Conservation (phyloP, 1,284 basidiomycete species). For the Tylopilus sp. region DNA sequence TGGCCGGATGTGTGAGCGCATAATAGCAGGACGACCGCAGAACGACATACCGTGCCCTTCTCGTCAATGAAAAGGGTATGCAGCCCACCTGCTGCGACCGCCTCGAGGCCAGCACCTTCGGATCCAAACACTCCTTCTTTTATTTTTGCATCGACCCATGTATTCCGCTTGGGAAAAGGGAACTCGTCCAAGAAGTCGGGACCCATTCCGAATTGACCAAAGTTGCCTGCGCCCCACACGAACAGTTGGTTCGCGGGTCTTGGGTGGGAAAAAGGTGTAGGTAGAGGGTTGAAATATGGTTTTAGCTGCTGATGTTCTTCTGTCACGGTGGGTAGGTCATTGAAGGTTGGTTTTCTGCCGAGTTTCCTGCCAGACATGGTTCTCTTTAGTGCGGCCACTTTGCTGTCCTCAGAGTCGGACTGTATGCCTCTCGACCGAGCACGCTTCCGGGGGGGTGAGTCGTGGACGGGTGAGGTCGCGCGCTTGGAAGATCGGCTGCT, state of each 20-base stretch:
- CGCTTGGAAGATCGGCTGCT: conserved; percentile 39
- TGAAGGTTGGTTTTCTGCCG: conserved; percentile 35
- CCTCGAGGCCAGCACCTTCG: conserved; percentile 70
- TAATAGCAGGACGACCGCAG: conserved; percentile 1
- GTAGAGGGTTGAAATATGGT: conserved; percentile 60
- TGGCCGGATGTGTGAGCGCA: conserved; percentile 9
- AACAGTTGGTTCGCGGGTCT: conserved; percentile 68
- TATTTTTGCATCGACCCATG: conserved; percentile 62
- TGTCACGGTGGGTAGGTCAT: conserved; percentile 36
- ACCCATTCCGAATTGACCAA: conserved; percentile 86
- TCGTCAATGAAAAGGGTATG: conserved; percentile 85
- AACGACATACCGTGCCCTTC: conserved; percentile 67
- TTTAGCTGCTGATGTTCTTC: conserved; percentile 38
- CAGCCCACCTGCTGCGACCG: conserved; percentile 76
- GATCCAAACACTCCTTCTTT: conserved; percentile 64
- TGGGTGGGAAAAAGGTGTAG: conserved; percentile 45
- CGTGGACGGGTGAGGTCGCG: conserved; percentile 30
- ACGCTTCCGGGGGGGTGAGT: conserved; percentile 43
- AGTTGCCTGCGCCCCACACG: conserved; percentile 83
- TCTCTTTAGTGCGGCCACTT: conserved; percentile 21
- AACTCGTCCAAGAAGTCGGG: conserved; percentile 66
- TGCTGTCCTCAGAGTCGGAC: conserved; percentile 30
- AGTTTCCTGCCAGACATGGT: conserved; percentile 28
- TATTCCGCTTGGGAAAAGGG: conserved; percentile 65
- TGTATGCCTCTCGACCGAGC: conserved; percentile 32